phyloP scores from a whole-genome alignment of 257 asterid species.

The Solanum sejunctum region DNA sequence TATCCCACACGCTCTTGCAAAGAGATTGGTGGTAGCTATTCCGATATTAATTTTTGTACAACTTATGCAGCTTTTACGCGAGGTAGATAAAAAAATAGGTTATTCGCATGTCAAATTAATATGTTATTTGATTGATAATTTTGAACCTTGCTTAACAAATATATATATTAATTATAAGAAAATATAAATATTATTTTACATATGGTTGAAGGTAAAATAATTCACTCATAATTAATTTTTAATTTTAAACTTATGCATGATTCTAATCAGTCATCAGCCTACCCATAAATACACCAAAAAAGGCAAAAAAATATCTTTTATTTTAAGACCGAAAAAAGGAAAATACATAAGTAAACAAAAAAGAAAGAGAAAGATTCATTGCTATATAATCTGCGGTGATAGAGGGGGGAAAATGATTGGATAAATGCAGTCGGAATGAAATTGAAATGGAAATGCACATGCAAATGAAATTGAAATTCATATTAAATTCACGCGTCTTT shows the following conservation, averaged over 20 bases:
- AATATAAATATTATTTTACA: no score
- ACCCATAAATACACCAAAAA: not conserved
- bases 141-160: no score
- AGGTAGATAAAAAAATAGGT: no score
- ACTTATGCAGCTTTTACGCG: no score
- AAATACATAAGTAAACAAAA: not conserved
- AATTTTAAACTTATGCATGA: not conserved
- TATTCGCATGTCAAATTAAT: no score
- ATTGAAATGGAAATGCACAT: constrained; percentile 42
- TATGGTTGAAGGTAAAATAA: no score
- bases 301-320: not conserved
- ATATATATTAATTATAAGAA: no score
- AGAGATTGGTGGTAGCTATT: not conserved
- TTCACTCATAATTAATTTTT: not conserved
- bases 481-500: constrained; percentile 56
- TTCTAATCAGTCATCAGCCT: not conserved
- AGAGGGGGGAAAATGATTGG: constrained; percentile 12
- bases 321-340: not conserved
- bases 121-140: not conserved
- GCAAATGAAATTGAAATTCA: constrained; percentile 42
- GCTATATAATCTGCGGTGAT: constrained; percentile 71
- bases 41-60: no score
- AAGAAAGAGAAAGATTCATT: constrained; percentile 15
- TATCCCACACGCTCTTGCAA: not conserved
- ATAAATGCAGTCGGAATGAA: constrained; percentile 79